These are phyloP conservation scores for Eucalyptus tenuipes DNA, from an alignment of 345 rosid species.

Conservation along the genomic window DNA sequence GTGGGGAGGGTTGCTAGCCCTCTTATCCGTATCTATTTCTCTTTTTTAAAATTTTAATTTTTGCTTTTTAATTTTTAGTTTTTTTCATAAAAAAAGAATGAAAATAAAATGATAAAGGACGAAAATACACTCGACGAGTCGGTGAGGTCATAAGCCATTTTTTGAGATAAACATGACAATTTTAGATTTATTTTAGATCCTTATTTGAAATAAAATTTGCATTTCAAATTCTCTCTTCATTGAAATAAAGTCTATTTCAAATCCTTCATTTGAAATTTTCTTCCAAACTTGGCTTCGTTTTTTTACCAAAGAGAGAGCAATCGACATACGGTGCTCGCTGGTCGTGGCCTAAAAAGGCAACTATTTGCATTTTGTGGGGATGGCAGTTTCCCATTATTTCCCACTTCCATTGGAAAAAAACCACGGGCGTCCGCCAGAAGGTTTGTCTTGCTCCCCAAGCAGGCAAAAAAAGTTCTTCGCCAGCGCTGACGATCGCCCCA, in stretches of 20 bases:
- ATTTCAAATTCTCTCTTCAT: too few species aligned
- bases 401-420: not conserved
- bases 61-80: too few species aligned
- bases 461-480: not conserved
- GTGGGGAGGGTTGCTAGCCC: too few species aligned
- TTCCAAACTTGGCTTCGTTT: too few species aligned
- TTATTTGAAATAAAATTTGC: accelerated
- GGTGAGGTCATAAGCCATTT: too few species aligned
- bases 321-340: not conserved
- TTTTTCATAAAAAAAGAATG: accelerated
- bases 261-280: too few species aligned
- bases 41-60: too few species aligned
- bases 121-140: accelerated
- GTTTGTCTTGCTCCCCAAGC: not conserved
- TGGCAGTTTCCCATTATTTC: not conserved
- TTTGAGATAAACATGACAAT: too few species aligned
- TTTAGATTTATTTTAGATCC: accelerated
- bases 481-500: not conserved
- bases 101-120: too few species aligned
- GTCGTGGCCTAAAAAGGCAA: not conserved
- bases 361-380: not conserved
- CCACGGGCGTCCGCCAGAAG: not conserved
- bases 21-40: accelerated
- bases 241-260: accelerated
- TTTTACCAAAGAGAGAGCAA: too few species aligned